Evolutionary conservation across 768 basidiomycete genomes (phyloP).

Genomic region (Boletus bicolor): DNA sequence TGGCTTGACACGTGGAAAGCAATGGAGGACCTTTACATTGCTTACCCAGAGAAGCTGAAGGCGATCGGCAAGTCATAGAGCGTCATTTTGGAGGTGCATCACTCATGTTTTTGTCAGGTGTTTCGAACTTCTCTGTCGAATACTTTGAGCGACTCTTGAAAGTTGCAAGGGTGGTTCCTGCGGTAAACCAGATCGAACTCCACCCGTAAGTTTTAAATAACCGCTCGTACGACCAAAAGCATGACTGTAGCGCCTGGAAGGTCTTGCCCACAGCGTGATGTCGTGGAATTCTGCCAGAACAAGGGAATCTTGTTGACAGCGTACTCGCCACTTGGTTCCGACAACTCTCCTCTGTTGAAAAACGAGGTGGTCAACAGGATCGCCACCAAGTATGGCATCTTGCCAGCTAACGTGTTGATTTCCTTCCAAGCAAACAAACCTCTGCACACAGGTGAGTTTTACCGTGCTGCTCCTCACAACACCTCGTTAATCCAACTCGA

Average conservation of each 20-base stretch:
- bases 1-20: slow-evolving; percentile 79
- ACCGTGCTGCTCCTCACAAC: not conserved
- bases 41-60: slow-evolving; percentile 66
- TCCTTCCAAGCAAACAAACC: slow-evolving; percentile 71
- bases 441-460: slow-evolving; percentile 44
- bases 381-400: slow-evolving; percentile 56
- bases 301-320: slow-evolving; percentile 72
- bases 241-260: slow-evolving; percentile 26
- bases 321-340: slow-evolving; percentile 77
- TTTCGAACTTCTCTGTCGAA: slow-evolving; percentile 68
- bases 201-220: slow-evolving; percentile 53
- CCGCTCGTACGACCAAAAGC: not conserved
- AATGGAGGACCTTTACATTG: slow-evolving; percentile 68
- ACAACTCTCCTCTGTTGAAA: slow-evolving; percentile 61
- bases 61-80: slow-evolving; percentile 56
- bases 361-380: slow-evolving; percentile 60
- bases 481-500: slow-evolving; percentile 12
- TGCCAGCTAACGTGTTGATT: slow-evolving; percentile 64
- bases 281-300: slow-evolving; percentile 55
- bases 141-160: slow-evolving; percentile 61
- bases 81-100: not conserved
- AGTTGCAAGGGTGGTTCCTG: slow-evolving; percentile 56
- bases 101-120: slow-evolving; percentile 35
- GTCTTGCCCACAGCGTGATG: slow-evolving; percentile 63
- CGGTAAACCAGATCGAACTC: slow-evolving; percentile 77